Conservation (phyloP, 192 early-diverging fungal genomes). For the Backusella westeae region DNA sequence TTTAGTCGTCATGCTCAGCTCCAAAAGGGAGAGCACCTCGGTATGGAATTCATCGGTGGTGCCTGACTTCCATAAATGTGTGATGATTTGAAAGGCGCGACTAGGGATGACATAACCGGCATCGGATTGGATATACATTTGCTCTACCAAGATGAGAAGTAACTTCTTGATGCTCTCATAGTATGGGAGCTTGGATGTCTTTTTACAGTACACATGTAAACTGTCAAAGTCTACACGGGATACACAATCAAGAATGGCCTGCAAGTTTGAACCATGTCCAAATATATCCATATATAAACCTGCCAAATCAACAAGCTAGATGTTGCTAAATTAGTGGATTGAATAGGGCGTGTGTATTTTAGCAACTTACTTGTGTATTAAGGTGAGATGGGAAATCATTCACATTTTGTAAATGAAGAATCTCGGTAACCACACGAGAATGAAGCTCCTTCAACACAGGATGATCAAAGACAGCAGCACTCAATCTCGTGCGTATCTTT, state of each 20-base stretch:
- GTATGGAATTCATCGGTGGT: not conserved
- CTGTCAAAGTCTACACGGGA: constrained; percentile 14
- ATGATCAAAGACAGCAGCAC: constrained; percentile 9
- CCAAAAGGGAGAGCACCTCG: constrained; percentile 20
- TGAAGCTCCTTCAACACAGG: constrained; percentile 15
- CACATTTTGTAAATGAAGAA: not conserved
- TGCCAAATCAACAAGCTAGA: constrained; percentile 2
- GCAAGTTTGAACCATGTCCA: constrained; percentile 10
- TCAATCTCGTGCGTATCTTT: not conserved
- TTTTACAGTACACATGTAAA: not conserved
- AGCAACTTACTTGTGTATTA: constrained; percentile 4
- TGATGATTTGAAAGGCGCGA: constrained; percentile 20
- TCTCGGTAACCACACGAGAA: not conserved
- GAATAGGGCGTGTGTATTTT: too few species aligned
- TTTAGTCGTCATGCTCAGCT: constrained; percentile 3
- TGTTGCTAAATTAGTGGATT: not conserved
- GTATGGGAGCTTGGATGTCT: not conserved
- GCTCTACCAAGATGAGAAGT: not conserved
- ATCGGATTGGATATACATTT: not conserved
- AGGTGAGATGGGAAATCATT: constrained; percentile 1
- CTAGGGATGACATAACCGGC: constrained; percentile 5
- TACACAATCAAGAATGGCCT: not conserved
- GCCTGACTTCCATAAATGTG: constrained; percentile 8
- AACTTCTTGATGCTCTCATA: not conserved
- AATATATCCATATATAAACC: constrained; percentile 17